These are phyloP conservation scores for Kazachstania kunashirensis DNA, from an alignment of 805 yeast genomes.

Conservation along the genomic window DNA sequence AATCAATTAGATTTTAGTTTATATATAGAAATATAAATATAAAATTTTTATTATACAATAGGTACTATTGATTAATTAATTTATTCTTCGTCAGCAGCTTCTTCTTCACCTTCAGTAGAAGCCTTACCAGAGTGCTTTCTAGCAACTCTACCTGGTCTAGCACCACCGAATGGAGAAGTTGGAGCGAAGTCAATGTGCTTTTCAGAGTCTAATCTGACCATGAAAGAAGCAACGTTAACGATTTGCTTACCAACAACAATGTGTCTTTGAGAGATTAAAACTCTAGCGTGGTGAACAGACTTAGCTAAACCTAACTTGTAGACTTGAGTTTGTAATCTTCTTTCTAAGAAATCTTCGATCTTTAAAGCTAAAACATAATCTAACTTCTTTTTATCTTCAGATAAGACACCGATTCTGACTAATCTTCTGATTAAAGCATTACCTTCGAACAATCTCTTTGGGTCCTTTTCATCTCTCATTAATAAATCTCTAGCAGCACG, in stretches of 20 bases:
- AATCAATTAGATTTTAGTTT: slow-evolving; percentile 1
- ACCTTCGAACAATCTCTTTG: slow-evolving; percentile 99
- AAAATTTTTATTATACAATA: slow-evolving; percentile 7
- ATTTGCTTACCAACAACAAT: slow-evolving; percentile 99
- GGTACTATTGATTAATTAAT: slow-evolving; percentile 15
- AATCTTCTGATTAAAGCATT: slow-evolving; percentile 99
- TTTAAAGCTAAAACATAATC: slow-evolving; percentile 98
- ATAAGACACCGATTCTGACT: slow-evolving; percentile 96
- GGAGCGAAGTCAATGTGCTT: slow-evolving; percentile 99
- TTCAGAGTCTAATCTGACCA: slow-evolving; percentile 99
- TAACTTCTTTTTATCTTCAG: slow-evolving; percentile 99
- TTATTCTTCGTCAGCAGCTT: slow-evolving; percentile 66
- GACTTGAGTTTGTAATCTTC: slow-evolving; percentile 99
- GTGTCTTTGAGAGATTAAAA: slow-evolving; percentile 97
- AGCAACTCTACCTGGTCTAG: slow-evolving; percentile 99
- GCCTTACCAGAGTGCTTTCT: slow-evolving; percentile 70
- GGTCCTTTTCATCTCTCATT: slow-evolving; percentile 99
- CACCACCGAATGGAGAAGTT: slow-evolving; percentile 99
- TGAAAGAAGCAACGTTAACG: slow-evolving; percentile 97
- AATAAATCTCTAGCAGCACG: slow-evolving; percentile 99
- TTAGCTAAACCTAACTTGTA: slow-evolving; percentile 99
- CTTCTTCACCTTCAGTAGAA: slow-evolving; percentile 57
- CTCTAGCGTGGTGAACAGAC: slow-evolving; percentile 99
- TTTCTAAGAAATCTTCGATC: slow-evolving; percentile 98
- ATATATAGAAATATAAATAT: slow-evolving; percentile 4